These are phyloP conservation scores for Cladosporium cucumerinum DNA, from an alignment of 2,329 filamentous ascomycete species.

Conservation along the genomic window DNA sequence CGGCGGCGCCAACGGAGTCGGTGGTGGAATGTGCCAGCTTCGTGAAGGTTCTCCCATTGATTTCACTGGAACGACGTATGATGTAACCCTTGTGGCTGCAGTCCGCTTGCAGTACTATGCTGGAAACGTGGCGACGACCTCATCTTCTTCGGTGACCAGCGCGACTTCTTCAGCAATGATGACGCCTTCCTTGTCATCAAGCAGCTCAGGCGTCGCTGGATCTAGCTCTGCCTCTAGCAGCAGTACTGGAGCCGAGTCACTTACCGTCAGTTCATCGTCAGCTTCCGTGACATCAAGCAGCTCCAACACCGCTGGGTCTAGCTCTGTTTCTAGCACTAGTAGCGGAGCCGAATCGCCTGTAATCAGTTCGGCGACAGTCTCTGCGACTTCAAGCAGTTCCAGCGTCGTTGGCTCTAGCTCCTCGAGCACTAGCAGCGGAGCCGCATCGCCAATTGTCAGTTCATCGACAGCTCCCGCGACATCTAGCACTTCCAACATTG, in stretches of 20 bases:
- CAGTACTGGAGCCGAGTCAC: not conserved
- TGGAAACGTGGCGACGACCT: not conserved
- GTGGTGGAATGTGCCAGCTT: conserved; percentile 1
- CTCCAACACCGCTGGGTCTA: not conserved
- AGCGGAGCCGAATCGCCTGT: not conserved
- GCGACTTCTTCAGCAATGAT: not conserved
- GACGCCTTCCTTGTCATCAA: not conserved
- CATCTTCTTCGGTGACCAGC: not conserved
- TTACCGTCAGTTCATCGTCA: not conserved
- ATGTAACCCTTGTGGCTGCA: not conserved
- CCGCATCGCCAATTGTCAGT: too few relatives aligned
- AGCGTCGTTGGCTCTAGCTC: not conserved
- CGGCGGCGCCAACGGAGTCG: not conserved
- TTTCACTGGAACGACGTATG: not conserved
- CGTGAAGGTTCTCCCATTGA: not conserved
- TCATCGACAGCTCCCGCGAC: not conserved
- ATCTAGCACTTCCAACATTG: not conserved
- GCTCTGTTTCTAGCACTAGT: not conserved
- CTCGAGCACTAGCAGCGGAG: not conserved
- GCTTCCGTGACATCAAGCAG: not conserved
- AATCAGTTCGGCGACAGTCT: not conserved
- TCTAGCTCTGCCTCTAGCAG: not conserved
- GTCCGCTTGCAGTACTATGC: not conserved
- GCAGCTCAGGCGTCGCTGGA: not conserved
- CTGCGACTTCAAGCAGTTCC: not conserved